Percentiles rank a stretch among this genome's conserved stretches.
phyloP scores from a whole-genome alignment of 371 early-diverging fungal species.

The Saksenaea vasiformis region DNA sequence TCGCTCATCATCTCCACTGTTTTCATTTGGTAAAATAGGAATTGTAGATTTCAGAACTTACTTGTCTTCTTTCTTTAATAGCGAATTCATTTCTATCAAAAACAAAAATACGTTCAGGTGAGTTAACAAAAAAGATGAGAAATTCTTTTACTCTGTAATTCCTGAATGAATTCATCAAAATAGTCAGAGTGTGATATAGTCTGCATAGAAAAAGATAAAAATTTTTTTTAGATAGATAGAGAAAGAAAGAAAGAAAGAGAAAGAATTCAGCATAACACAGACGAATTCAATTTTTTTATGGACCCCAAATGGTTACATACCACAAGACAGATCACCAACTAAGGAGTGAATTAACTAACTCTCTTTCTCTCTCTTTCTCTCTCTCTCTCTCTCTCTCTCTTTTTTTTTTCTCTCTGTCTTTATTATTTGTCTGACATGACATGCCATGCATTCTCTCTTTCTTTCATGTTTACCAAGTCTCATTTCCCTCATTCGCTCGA shows the following conservation, averaged over 20 bases:
- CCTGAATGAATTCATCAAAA: not conserved
- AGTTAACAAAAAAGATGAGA: not conserved
- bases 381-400: too few relatives aligned
- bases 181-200: not conserved
- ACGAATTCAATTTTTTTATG: not conserved
- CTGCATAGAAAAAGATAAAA: not conserved
- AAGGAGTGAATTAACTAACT: too few relatives aligned
- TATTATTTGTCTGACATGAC: too few relatives aligned
- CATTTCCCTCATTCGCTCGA: too few relatives aligned
- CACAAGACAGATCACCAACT: too few relatives aligned
- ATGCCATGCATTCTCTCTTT: too few relatives aligned
- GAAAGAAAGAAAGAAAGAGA: not conserved
- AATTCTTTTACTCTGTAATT: not conserved
- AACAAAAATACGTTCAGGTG: not conserved
- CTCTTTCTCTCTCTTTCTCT: too few relatives aligned
- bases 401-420: too few relatives aligned
- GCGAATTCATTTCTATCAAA: not conserved
- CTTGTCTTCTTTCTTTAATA: not conserved
- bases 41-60: too few relatives aligned
- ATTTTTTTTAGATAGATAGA: too few relatives aligned
- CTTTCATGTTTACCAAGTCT: too few relatives aligned
- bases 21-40: too few relatives aligned
- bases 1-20: not conserved
- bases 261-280: constrained; percentile 4
- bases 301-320: not conserved